phyloP scores from a whole-genome alignment of 768 basidiomycete species.

The Trametes cubensis region DNA sequence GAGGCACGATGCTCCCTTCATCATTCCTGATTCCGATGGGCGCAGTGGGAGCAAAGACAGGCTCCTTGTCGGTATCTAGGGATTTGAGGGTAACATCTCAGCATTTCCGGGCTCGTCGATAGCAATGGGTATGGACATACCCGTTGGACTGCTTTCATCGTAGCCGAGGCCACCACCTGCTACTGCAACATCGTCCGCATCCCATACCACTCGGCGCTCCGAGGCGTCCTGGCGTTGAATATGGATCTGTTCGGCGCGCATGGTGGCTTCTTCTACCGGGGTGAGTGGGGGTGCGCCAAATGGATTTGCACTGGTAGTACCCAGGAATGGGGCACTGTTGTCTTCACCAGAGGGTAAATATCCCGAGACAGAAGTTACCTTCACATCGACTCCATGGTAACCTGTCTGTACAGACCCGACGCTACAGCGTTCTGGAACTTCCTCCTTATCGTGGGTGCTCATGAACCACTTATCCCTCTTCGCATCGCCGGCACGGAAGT shows the following conservation, averaged over 20 bases:
- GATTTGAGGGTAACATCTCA: no score
- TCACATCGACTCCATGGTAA: slow-evolving; percentile 75
- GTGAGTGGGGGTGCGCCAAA: slow-evolving; percentile 46
- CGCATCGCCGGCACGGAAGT: slow-evolving; percentile 72
- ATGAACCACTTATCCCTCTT: slow-evolving; percentile 81
- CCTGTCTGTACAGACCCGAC: slow-evolving; percentile 72
- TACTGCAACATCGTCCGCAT: slow-evolving; percentile 47
- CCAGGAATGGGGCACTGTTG: slow-evolving; percentile 58
- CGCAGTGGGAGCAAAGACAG: slow-evolving; percentile 26
- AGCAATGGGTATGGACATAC: no score
- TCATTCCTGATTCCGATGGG: slow-evolving; percentile 64
- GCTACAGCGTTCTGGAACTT: slow-evolving; percentile 73
- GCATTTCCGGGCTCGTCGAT: no score
- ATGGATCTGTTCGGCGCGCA: slow-evolving; percentile 57
- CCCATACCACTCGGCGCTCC: slow-evolving; percentile 67
- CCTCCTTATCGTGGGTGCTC: slow-evolving; percentile 71
- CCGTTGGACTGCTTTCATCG: neutral
- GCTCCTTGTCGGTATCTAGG: neutral
- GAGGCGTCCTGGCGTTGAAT: slow-evolving; percentile 65
- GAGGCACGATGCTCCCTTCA: slow-evolving; percentile 55
- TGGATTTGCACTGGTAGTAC: slow-evolving; percentile 38
- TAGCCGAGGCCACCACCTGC: slow-evolving; percentile 66
- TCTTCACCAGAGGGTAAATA: slow-evolving; percentile 71
- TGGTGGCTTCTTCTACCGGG: slow-evolving; percentile 58
- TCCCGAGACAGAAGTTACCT: slow-evolving; percentile 70